Conservation (phyloP, 768 basidiomycete species). For the Boletus subcaerulescens region DNA sequence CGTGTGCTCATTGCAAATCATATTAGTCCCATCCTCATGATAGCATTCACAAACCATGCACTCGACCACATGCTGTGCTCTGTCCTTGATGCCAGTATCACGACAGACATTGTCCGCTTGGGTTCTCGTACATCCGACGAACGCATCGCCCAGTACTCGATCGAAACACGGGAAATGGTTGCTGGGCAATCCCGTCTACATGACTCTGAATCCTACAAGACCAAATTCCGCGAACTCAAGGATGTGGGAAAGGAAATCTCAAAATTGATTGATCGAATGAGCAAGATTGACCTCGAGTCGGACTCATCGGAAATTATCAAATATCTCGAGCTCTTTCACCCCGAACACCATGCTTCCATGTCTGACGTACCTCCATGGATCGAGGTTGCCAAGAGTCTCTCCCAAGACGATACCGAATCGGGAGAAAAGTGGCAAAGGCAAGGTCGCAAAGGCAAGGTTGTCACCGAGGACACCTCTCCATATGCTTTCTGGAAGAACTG, state of each 20-base stretch:
- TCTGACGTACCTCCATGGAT: constrained; percentile 50
- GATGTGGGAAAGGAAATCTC: constrained; percentile 44
- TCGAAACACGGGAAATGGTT: constrained; percentile 54
- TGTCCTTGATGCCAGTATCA: constrained; percentile 64
- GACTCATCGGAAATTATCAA: constrained; percentile 37
- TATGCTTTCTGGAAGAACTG: constrained; percentile 54
- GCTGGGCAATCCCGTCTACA: constrained; percentile 42
- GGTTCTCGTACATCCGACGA: constrained; percentile 65
- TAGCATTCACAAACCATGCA: constrained; percentile 77
- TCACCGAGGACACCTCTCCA: constrained; percentile 26
- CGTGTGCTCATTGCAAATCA: constrained; percentile 57
- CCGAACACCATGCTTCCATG: constrained; percentile 47
- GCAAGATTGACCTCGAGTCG: constrained; percentile 32
- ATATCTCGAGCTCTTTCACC: constrained; percentile 44
- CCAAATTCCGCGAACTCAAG: constrained; percentile 42
- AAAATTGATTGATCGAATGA: constrained; percentile 42
- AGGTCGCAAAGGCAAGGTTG: constrained; percentile 25
- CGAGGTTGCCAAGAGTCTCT: constrained; percentile 15
- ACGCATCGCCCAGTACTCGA: constrained; percentile 55
- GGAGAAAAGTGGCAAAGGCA: constrained; percentile 35
- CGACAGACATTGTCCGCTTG: constrained; percentile 60
- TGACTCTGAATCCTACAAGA: constrained; percentile 22
- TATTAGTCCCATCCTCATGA: constrained; percentile 52
- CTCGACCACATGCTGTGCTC: constrained; percentile 69
- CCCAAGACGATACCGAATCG: constrained; percentile 11